phyloP scores from a whole-genome alignment of 2,329 filamentous ascomycete species.

The Exophiala sp. region DNA sequence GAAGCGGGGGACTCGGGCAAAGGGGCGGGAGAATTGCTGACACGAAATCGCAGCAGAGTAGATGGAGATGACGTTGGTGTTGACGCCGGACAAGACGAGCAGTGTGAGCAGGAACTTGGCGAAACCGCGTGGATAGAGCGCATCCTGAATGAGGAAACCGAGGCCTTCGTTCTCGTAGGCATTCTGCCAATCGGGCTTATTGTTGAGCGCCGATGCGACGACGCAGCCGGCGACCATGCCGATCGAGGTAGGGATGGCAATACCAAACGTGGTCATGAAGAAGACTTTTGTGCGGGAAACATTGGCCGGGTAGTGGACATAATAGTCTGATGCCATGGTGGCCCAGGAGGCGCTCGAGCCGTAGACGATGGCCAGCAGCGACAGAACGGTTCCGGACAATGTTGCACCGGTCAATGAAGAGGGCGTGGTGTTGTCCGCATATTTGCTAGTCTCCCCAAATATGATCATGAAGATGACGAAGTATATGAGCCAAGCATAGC shows the following conservation, averaged over 20 bases:
- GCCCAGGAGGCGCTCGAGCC: conserved; percentile 25
- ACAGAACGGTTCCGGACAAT: conserved; percentile 32
- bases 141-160: conserved; percentile 45
- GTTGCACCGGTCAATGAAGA: conserved; percentile 35
- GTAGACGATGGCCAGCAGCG: conserved; percentile 26
- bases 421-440: conserved; percentile 40
- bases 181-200: conserved; percentile 39
- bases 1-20: conserved; percentile 45
- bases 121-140: conserved; percentile 46
- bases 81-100: conserved; percentile 43
- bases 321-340: conserved; percentile 29
- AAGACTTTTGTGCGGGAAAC: conserved; percentile 33
- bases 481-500: conserved; percentile 33
- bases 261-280: conserved; percentile 47
- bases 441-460: conserved; percentile 44
- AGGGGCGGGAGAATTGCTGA: conserved; percentile 42
- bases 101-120: conserved; percentile 44
- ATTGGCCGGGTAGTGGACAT: conserved; percentile 27
- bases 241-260: conserved; percentile 48
- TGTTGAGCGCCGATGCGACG: conserved; percentile 43
- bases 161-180: conserved; percentile 41
- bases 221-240: conserved; percentile 48
- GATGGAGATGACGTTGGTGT: conserved; percentile 47
- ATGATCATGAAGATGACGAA: conserved; percentile 46
- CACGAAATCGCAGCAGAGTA: conserved; percentile 37